phyloP scores from a whole-genome alignment of 805 yeast species.

The Wickerhamiella dianesei region DNA sequence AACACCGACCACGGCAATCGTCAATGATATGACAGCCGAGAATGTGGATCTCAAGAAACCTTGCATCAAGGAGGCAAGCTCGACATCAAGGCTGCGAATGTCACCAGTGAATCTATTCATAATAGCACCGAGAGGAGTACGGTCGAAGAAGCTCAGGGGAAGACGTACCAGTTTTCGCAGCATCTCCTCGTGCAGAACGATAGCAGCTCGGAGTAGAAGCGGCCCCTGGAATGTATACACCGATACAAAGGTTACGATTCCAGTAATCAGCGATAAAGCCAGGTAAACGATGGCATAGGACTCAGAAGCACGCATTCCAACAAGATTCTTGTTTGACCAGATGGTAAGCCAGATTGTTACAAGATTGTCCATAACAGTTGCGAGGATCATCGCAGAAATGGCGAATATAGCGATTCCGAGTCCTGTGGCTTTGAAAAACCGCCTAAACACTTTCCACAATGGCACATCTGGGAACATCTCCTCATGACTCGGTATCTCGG shows the following conservation, averaged over 20 bases:
- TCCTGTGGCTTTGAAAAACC: constrained; percentile 10
- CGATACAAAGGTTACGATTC: constrained; percentile 3
- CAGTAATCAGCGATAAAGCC: constrained; percentile 5
- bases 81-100: constrained; percentile 69
- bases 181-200: constrained; percentile 49
- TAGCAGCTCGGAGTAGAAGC: constrained; percentile 8
- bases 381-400: background rate
- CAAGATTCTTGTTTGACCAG: constrained; percentile 14
- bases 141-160: constrained; percentile 88
- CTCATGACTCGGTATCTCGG: constrained; percentile 18
- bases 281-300: constrained; percentile 12
- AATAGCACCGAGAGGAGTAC: constrained; percentile 85
- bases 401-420: constrained; percentile 1
- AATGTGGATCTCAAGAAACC: constrained; percentile 25
- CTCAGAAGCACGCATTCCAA: constrained; percentile 11
- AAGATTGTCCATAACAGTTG: constrained; percentile 7
- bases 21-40: constrained; percentile 40
- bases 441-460: constrained; percentile 4
- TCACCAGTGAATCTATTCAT: constrained; percentile 83
- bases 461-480: constrained; percentile 31
- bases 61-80: constrained; percentile 29
- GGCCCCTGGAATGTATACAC: constrained; percentile 10
- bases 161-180: constrained; percentile 58
- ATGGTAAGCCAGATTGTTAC: constrained; percentile 15
- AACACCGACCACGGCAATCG: constrained; percentile 66